Evolutionary conservation across 1,139 yeast species (phyloP).

Genomic region (Sugiyamaella xylanicola): DNA sequence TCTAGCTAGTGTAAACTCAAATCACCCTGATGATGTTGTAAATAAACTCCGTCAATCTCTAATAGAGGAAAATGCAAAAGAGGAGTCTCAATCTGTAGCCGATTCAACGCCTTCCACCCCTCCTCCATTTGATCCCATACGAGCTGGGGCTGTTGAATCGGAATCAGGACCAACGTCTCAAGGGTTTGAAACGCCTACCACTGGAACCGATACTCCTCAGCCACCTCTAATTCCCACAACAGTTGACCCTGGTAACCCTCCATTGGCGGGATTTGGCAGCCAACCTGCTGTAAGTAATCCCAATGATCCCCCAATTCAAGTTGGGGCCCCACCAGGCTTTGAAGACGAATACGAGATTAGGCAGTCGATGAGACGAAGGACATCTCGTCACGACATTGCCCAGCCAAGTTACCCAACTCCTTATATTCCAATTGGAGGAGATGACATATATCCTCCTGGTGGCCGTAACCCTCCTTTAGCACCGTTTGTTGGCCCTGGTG

Average conservation of each 20-base stretch:
- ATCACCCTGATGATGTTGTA: neutral
- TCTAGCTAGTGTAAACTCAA: neutral
- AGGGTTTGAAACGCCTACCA: constrained; percentile 28
- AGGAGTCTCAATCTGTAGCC: constrained; percentile 2
- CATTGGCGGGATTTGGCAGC: neutral
- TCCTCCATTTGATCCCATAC: constrained; percentile 14
- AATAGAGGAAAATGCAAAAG: neutral
- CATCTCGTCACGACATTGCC: constrained; percentile 23
- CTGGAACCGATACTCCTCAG: constrained; percentile 10
- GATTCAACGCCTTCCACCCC: constrained; percentile 14
- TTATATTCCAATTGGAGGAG: constrained; percentile 41
- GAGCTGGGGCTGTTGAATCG: constrained; percentile 12
- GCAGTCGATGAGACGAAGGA: constrained; percentile 18
- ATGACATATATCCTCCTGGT: constrained; percentile 46
- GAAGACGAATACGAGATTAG: constrained; percentile 58
- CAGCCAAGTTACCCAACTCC: constrained; percentile 23
- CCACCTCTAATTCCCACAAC: constrained; percentile 13
- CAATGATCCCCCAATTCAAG: constrained; percentile 8
- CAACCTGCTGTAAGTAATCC: neutral
- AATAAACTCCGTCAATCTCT: neutral
- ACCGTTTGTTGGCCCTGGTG: constrained; percentile 32
- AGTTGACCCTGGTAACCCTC: neutral
- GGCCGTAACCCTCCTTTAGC: constrained; percentile 42
- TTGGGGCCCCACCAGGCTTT: constrained; percentile 54
- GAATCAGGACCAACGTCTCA: constrained; percentile 16